Evolutionary conservation across 129 eudicot species (phyloP).

Genomic region (sunflower (Helianthus annuus)): DNA sequence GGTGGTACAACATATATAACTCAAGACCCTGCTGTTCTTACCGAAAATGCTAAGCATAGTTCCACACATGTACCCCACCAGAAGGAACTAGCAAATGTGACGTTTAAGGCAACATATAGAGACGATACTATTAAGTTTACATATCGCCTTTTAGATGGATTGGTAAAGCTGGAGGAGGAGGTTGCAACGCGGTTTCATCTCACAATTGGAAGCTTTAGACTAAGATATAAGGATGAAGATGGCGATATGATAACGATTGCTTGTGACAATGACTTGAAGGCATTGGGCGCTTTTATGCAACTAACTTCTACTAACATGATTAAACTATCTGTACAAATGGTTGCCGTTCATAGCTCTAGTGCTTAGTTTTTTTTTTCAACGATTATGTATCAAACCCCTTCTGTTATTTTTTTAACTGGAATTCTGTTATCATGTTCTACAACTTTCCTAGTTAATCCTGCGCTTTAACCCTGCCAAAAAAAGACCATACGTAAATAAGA

Average conservation of each 20-base stretch:
- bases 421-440: too few relatives aligned
- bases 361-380: too few relatives aligned
- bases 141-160: neutral
- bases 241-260: neutral
- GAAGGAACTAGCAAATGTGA: constrained; percentile 5
- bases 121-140: neutral
- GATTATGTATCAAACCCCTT: too few relatives aligned
- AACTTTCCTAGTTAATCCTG: too few relatives aligned
- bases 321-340: too few relatives aligned
- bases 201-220: neutral
- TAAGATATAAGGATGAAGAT: neutral
- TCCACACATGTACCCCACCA: constrained; percentile 6
- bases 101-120: neutral
- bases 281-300: neutral
- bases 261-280: neutral
- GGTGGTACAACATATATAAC: neutral
- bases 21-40: neutral
- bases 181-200: neutral
- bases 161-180: neutral
- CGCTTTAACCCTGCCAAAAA: too few relatives aligned
- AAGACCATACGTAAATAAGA: too few relatives aligned
- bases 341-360: too few relatives aligned
- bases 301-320: neutral
- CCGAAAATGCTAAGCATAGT: neutral
- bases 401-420: too few relatives aligned